Evolutionary conservation across 495 filamentous ascomycete genomes (phyloP).

Genomic region (Xylaria sp.): DNA sequence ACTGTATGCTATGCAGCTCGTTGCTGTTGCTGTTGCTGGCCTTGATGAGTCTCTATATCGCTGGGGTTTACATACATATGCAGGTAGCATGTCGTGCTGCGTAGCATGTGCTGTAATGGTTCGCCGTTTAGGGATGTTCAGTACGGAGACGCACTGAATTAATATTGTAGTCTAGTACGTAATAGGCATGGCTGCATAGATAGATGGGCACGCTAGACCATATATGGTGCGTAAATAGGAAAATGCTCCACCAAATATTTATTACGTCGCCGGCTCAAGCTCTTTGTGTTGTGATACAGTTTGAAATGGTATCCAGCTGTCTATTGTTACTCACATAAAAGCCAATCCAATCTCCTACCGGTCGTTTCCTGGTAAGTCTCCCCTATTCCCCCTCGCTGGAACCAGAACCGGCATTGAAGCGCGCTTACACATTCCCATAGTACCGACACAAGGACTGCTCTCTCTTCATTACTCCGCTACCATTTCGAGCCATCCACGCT

Average conservation of each 20-base stretch:
- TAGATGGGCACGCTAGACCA: neutral
- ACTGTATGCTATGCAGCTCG: neutral
- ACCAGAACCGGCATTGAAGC: neutral
- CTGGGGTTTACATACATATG: too few relatives aligned
- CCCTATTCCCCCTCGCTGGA: neutral
- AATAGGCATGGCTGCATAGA: neutral
- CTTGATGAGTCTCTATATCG: neutral
- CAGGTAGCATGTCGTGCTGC: neutral
- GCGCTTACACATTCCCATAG: neutral
- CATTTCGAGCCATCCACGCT: neutral
- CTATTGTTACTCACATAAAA: neutral
- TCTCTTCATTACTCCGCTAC: neutral
- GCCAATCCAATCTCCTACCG: neutral
- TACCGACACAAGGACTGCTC: neutral
- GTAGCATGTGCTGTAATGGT: slow-evolving; percentile 8
- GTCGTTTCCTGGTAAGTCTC: neutral
- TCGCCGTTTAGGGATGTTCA: neutral
- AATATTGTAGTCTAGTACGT: neutral
- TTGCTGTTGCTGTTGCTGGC: neutral
- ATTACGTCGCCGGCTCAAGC: slow-evolving; percentile 27
- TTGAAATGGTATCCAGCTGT: neutral
- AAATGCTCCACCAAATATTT: slow-evolving; percentile 19
- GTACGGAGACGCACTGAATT: neutral
- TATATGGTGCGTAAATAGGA: neutral
- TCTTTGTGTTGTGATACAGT: neutral